Evolutionary conservation across 768 basidiomycete species (phyloP).

Genomic region (Naganishia vaughanmartiniae): DNA sequence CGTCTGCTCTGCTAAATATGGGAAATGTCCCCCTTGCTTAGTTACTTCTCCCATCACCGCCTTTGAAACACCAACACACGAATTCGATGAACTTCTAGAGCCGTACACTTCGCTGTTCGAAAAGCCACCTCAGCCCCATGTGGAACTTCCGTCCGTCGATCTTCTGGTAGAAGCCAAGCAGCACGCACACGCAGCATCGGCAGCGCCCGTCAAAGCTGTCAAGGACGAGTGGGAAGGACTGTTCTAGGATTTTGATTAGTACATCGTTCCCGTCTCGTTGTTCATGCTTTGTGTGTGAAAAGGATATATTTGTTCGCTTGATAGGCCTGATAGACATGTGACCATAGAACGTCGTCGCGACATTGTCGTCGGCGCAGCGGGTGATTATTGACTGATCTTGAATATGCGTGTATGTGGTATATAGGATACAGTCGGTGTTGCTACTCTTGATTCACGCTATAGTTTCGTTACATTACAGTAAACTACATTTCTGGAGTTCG

Average conservation of each 20-base stretch:
- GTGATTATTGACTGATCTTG: background rate
- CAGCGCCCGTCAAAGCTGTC: background rate
- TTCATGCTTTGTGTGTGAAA: background rate
- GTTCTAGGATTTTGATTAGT: slow-evolving; percentile 30
- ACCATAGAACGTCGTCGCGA: too few species aligned
- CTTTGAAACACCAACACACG: slow-evolving; percentile 26
- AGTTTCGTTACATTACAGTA: background rate
- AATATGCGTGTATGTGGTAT: slow-evolving; percentile 7
- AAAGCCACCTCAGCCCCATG: slow-evolving; percentile 36
- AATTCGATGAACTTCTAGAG: slow-evolving; percentile 47
- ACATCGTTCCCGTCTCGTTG: background rate
- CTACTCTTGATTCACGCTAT: background rate
- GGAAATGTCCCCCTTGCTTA: background rate
- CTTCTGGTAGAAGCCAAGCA: slow-evolving; percentile 35
- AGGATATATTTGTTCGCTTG: background rate
- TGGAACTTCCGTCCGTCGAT: slow-evolving; percentile 35
- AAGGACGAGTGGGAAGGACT: slow-evolving; percentile 50
- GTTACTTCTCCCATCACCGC: slow-evolving; percentile 25
- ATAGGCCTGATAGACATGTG: background rate
- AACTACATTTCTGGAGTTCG: background rate
- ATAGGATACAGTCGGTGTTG: slow-evolving; percentile 3
- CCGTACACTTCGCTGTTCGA: slow-evolving; percentile 47
- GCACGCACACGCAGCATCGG: slow-evolving; percentile 19
- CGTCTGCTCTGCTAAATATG: background rate
- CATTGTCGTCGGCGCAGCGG: background rate